A percentile compares a stretch with the other conserved stretches of the same genome.
phyloP scores from a whole-genome alignment of 306 rosid genomes.

The Quercus agrifolia region DNA sequence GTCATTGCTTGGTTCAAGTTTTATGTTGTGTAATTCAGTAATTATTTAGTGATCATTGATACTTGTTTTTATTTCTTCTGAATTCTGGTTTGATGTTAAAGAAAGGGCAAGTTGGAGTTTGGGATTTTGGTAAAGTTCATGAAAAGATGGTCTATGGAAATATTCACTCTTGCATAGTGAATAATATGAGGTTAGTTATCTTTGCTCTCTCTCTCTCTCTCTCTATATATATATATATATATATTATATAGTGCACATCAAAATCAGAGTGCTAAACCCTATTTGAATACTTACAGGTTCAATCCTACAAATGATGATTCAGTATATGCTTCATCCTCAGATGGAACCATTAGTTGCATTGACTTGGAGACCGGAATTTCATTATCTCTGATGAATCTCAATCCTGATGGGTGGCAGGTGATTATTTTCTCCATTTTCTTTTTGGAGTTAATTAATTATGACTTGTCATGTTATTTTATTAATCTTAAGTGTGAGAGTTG shows the following conservation, averaged over 20 bases:
- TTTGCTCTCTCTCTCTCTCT: not conserved
- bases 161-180: conserved; percentile 77
- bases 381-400: conserved; percentile 57
- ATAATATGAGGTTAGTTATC: conserved; percentile 75
- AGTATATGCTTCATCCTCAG: conserved; percentile 84
- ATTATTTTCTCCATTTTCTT: not conserved
- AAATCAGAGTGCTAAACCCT: conserved; percentile 10
- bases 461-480: not conserved
- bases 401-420: conserved; percentile 96
- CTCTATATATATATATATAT: not conserved
- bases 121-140: conserved; percentile 80
- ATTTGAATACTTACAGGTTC: conserved; percentile 51
- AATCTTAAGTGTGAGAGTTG: conserved; percentile 3
- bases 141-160: conserved; percentile 81
- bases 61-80: conserved; percentile 8
- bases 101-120: conserved; percentile 99
- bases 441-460: not conserved
- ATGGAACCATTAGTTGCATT: conserved; percentile 75
- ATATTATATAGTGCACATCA: not conserved
- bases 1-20: conserved; percentile 1
- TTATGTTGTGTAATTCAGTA: not conserved
- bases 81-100: conserved; percentile 28
- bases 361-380: conserved; percentile 92
- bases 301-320: conserved; percentile 66
- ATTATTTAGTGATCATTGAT: conserved; percentile 7